phyloP scores from a whole-genome alignment of 768 basidiomycete species.

The Lyophyllum shimeji region DNA sequence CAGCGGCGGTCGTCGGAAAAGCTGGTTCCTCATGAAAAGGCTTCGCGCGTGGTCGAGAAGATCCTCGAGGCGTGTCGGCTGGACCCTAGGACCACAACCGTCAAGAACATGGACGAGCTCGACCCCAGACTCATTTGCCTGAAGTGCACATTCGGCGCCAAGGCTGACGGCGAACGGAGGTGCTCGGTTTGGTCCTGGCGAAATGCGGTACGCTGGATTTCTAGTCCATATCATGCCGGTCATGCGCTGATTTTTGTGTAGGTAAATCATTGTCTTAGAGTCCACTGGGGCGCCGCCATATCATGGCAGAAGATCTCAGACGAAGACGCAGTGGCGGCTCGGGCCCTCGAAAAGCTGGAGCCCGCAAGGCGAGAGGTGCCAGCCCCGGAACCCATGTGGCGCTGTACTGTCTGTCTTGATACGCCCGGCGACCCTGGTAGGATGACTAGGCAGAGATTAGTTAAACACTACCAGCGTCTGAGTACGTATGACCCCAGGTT shows the following conservation, averaged over 20 bases:
- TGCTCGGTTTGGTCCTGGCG: conserved; percentile 31
- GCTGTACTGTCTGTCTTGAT: conserved; percentile 28
- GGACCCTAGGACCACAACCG: conserved; percentile 22
- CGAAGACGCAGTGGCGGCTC: conserved; percentile 17
- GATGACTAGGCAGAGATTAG: conserved; percentile 18
- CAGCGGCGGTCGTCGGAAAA: conserved; percentile 22
- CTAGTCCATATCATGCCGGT: neutral
- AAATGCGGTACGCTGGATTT: conserved; percentile 25
- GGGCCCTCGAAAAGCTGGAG: conserved; percentile 22
- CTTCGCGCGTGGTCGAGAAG: conserved; percentile 26
- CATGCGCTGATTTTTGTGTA: conserved; percentile 4
- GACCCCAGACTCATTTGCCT: conserved; percentile 34
- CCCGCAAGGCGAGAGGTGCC: conserved; percentile 10
- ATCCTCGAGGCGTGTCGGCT: conserved; percentile 31
- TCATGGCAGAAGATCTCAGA: conserved; percentile 27
- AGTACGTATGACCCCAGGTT: neutral
- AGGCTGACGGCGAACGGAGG: conserved; percentile 31
- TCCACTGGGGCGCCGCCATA: conserved; percentile 28
- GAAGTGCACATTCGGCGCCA: conserved; percentile 31
- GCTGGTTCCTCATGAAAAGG: conserved; percentile 29
- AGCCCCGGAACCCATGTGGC: conserved; percentile 21
- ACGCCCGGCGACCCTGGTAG: conserved; percentile 19
- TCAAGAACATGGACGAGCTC: conserved; percentile 25
- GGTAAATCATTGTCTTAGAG: conserved; percentile 31
- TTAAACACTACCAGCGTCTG: conserved; percentile 7